Evolutionary conservation across 2,329 filamentous ascomycete genomes (phyloP).

Genomic region (Exophiala oligosperma): DNA sequence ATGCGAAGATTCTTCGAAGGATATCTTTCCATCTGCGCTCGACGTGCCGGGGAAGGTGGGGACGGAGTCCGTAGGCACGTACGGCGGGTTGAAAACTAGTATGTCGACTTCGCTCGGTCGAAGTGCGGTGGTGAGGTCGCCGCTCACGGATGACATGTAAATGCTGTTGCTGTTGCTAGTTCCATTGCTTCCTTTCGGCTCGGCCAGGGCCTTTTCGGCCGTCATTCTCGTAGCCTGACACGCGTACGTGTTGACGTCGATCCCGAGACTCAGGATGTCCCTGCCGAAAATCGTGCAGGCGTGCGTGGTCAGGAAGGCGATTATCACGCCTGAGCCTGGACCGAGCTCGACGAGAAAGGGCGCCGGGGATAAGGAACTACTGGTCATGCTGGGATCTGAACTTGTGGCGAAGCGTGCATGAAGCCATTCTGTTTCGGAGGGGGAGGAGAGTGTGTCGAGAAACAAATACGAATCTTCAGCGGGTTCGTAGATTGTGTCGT

Average conservation of each 20-base stretch:
- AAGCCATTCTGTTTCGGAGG: conserved; percentile 69
- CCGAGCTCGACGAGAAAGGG: conserved; percentile 82
- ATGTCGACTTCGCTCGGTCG: conserved; percentile 68
- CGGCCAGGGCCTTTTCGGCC: conserved; percentile 52
- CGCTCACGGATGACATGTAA: conserved; percentile 68
- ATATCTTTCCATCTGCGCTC: conserved; percentile 14
- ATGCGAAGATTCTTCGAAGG: conserved; percentile 79
- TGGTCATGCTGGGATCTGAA: too few species aligned
- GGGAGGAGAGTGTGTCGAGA: conserved; percentile 81
- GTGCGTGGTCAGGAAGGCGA: conserved; percentile 82
- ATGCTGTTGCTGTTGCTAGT: conserved; percentile 21
- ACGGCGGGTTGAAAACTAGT: conserved; percentile 94
- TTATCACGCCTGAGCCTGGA: conserved; percentile 88
- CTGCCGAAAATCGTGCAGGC: conserved; percentile 68
- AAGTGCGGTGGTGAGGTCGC: conserved; percentile 68
- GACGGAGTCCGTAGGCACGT: conserved; percentile 80
- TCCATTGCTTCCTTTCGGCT: conserved; percentile 27
- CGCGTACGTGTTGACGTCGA: conserved; percentile 84
- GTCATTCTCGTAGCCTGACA: conserved; percentile 75
- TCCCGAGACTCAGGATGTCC: conserved; percentile 69
- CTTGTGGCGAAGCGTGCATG: conserved; percentile 55
- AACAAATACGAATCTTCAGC: conserved; percentile 95
- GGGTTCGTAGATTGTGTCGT: conserved; percentile 88
- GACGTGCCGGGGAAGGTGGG: conserved; percentile 52
- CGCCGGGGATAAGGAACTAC: conserved; percentile 10